Conservation (phyloP, 2,329 filamentous ascomycete species). For the Fusarium incarnatum region DNA sequence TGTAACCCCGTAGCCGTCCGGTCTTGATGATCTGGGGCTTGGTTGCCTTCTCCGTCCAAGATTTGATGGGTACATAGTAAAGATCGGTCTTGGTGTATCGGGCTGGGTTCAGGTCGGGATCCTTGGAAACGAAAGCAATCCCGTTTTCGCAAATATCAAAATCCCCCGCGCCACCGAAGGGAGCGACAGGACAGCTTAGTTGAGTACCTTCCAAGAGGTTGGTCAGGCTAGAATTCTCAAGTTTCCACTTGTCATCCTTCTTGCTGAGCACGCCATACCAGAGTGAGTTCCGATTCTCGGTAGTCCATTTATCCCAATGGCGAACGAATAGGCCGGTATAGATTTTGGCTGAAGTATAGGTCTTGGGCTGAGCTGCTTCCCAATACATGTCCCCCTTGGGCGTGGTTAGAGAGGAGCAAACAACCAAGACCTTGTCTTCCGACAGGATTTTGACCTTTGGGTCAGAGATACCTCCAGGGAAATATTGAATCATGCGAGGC, state of each 20-base stretch:
- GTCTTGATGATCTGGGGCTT: conserved; percentile 65
- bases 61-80: conserved; percentile 75
- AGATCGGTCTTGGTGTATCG: conserved; percentile 85
- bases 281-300: conserved; percentile 75
- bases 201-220: conserved; percentile 72
- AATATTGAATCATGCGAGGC: conserved; percentile 59
- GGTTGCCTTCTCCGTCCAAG: conserved; percentile 67
- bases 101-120: conserved; percentile 76
- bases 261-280: conserved; percentile 75
- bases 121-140: conserved; percentile 80
- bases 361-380: conserved; percentile 68
- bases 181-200: conserved; percentile 76
- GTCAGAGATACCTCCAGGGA: conserved; percentile 68
- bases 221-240: conserved; percentile 60
- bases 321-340: conserved; percentile 82
- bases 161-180: conserved; percentile 83
- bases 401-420: conserved; percentile 72
- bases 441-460: conserved; percentile 67
- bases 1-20: conserved; percentile 72
- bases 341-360: conserved; percentile 73
- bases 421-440: conserved; percentile 64
- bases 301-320: conserved; percentile 85
- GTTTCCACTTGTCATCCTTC: conserved; percentile 54
- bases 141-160: conserved; percentile 78
- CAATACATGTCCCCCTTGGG: conserved; percentile 78